Evolutionary conservation across 345 rosid genomes (phyloP).

Genomic region (Sapria himalayana): DNA sequence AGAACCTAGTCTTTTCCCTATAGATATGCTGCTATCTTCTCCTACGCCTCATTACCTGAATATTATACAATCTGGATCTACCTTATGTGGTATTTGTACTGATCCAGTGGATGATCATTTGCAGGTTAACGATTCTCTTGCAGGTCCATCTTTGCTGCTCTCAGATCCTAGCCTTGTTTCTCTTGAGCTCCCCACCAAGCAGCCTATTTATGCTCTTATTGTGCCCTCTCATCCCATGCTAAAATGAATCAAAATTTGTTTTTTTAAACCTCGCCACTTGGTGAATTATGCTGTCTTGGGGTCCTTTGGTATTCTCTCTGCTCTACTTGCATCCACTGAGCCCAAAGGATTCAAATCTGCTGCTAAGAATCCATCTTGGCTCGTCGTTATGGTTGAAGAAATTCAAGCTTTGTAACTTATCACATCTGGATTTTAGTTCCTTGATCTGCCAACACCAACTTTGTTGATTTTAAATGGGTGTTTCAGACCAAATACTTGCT

Average conservation of each 20-base stretch:
- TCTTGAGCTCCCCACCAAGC: background rate
- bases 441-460: background rate
- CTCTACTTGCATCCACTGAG: slow-evolving; percentile 2
- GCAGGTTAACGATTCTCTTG: slow-evolving; percentile 4
- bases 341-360: slow-evolving; percentile 5
- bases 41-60: background rate
- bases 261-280: slow-evolving; percentile 1
- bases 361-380: slow-evolving; percentile 3
- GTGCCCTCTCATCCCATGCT: slow-evolving; percentile 4
- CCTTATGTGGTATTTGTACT: slow-evolving; percentile 1
- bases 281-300: background rate
- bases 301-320: background rate
- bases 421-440: slow-evolving; percentile 2
- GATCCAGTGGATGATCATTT: background rate
- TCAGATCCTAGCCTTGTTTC: background rate
- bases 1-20: background rate
- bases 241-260: slow-evolving; percentile 2
- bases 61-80: slow-evolving; percentile 2
- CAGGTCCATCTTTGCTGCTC: background rate
- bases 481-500: background rate
- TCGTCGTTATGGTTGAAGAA: slow-evolving; percentile 4
- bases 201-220: background rate
- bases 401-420: slow-evolving; percentile 1
- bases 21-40: background rate
- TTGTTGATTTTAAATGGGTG: slow-evolving; percentile 8